Evolutionary conservation across 1,139 yeast species (phyloP), one percentile per base, ranked within the genome.

Genomic region (Suhomyces kunorum): DNA sequence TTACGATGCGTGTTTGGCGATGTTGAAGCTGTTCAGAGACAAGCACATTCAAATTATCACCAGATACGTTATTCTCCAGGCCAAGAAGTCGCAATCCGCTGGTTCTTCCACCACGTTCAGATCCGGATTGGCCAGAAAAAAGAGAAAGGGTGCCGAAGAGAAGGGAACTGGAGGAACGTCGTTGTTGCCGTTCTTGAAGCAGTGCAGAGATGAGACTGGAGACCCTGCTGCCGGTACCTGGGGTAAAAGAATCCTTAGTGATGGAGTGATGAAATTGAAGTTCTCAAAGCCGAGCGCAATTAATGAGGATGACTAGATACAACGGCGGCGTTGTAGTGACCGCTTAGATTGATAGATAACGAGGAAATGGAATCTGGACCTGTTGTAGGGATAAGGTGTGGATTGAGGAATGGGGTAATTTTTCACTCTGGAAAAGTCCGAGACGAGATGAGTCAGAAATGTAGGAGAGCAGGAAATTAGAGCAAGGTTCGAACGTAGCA

Each of bases 101-200:
- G 85, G 84, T 1, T 78, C 85, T 3, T 63, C 75, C 13, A 54
- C 74, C 22, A 68, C 79, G n/a, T 59, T 79, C 45, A 71, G 87
- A 55, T 75, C 85, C 2, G 88, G 88, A 0, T 67, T 83, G 50
- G 81, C 83, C 19, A 74, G 71, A 50, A 54, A 53, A 40, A 69
- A 71, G 47, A 66, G 68, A 49, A 71, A 72, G 38, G 64, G 63
- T 11, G 61, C 46, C 5, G 81, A 77, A 48, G 81, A 79, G 49
- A 78, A 81, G 50, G 98, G 98, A 8, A 90, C 98, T 1, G 98
- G 98, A 12, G 97, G 98, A 30, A 90, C 97, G 0, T 83, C 95
- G 0, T 72, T 90, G 53, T 77, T 90, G 46, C 96, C 96, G 22
- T 90, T 90, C 66, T 75, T 90, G 57, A 89, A 89, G 61, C 97